Base-by-base conservation (phyloP, 23 red algal species). In the Agarophyton chilense region DNA sequence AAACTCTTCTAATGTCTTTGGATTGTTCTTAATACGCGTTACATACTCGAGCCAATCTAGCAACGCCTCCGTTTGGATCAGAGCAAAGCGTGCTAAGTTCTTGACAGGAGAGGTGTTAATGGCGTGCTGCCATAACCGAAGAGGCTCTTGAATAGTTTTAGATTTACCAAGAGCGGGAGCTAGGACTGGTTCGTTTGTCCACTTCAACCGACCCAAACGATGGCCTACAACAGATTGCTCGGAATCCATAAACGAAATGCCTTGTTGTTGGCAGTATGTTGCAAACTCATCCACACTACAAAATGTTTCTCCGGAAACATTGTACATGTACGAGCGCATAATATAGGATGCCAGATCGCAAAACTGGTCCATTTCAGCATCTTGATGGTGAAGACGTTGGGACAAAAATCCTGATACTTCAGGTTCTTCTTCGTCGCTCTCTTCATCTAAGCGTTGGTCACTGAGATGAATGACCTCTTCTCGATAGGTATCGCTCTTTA, bases 1-100 rank as follows among this genome's bases (percentile, higher is more conserved):
- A 35, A 46, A 49, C 21, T 74, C 68, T 47, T 74, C 68, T 7
- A 74, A 1, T 28, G 40, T 42, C 19, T 0, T 74, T n/a, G 38
- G 38, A 40, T 70, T 70, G 13, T 72, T 68, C 64, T 86, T 67
- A 21, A 53, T 1, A 45, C 39, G 41, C 36, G 64, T 54, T 10
- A 53, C 82, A 73, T 86, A 74, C n/a, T 63, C 65, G 7, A 86
- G 22, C 82, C 82, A 86, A 28, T 86, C 82, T 26, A 86, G 46
- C 29, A 86, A 18, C n/a, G 58, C 11, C 9, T 72, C 64, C n/a
- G 60, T 22, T 16, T 72, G 44, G 32, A 86, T 70, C 60, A 86
- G 28, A 5, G 82, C 61, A 45, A 40, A 55, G 43, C 82, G 82
- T 31, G 82, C 64, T 42, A 86, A 21, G 10, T 54, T 63, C 47